Percentiles rank a stretch among this genome's conserved stretches.
phyloP scores from a whole-genome alignment of 2,329 filamentous ascomycete species.

The Ophidiomyces ophidiicola region DNA sequence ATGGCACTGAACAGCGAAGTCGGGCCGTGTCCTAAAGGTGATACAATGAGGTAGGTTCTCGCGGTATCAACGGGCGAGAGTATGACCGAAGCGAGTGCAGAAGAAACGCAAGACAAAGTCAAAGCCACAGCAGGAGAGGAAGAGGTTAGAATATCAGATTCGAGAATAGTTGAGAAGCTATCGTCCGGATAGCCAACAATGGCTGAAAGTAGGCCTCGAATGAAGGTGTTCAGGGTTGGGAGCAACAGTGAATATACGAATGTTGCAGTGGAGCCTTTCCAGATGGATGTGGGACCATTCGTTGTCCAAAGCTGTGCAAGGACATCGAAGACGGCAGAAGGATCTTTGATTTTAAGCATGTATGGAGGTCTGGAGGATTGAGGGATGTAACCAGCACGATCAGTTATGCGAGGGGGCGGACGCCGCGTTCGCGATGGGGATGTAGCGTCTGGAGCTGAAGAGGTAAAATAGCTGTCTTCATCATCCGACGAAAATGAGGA shows the following conservation, averaged over 20 bases:
- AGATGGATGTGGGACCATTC: conserved; percentile 81
- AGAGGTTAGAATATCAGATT: conserved; percentile 61
- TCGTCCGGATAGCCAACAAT: conserved; percentile 82
- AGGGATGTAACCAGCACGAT: conserved; percentile 35
- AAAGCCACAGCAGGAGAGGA: conserved; percentile 73
- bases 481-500: conserved; percentile 49
- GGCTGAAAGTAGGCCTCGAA: conserved; percentile 77
- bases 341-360: conserved; percentile 57
- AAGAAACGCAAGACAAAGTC: conserved; percentile 54
- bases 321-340: conserved; percentile 74
- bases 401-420: conserved; percentile 32
- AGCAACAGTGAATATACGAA: conserved; percentile 83
- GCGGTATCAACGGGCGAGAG: conserved; percentile 83
- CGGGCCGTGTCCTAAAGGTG: conserved; percentile 60
- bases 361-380: conserved; percentile 38
- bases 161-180: conserved; percentile 43
- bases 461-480: conserved; percentile 75
- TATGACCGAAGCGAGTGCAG: conserved; percentile 60
- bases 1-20: conserved; percentile 69
- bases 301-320: conserved; percentile 79
- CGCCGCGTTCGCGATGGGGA: conserved; percentile 32
- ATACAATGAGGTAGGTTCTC: conserved; percentile 74
- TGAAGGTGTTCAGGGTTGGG: conserved; percentile 83
- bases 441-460: conserved; percentile 37
- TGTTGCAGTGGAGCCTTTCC: conserved; percentile 85